Evolutionary conservation across 2,329 filamentous ascomycete species (phyloP).

Genomic region (Diplodia scrobiculata): DNA sequence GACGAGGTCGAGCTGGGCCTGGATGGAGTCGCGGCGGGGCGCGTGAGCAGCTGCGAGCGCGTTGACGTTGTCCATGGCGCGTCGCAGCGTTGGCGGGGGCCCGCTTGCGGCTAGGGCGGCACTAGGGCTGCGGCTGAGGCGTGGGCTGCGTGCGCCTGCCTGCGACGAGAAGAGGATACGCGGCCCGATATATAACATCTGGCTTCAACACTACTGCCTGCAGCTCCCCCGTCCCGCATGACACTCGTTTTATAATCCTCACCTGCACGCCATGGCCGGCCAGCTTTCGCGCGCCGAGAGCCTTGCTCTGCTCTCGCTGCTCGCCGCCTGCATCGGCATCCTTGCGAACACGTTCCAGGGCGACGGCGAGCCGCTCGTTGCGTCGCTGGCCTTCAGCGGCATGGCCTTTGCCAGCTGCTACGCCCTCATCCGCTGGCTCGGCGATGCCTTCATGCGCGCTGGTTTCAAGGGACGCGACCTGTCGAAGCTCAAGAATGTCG

Average conservation of each 20-base stretch:
- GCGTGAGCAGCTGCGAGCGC: slow-evolving; percentile 5
- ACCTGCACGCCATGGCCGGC: slow-evolving; percentile 34
- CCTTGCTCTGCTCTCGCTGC: slow-evolving; percentile 63
- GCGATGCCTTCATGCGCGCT: slow-evolving; percentile 81
- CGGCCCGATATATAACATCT: slow-evolving; percentile 27
- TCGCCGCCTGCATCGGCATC: slow-evolving; percentile 69
- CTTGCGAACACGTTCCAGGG: slow-evolving; percentile 79
- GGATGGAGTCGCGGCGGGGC: slow-evolving; percentile 26
- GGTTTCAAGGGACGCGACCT: slow-evolving; percentile 89
- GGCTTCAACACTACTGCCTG: slow-evolving; percentile 17
- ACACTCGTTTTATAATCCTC: slow-evolving; percentile 12
- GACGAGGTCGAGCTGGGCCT: slow-evolving; percentile 27
- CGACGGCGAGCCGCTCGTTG: slow-evolving; percentile 85
- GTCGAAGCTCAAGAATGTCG: slow-evolving; percentile 71
- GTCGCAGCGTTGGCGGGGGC: background rate
- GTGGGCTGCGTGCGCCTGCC: slow-evolving; percentile 3
- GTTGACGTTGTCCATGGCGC: slow-evolving; percentile 25
- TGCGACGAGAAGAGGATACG: slow-evolving; percentile 6
- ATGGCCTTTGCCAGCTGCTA: slow-evolving; percentile 81
- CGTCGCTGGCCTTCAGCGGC: slow-evolving; percentile 81
- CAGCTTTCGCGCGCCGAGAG: slow-evolving; percentile 57
- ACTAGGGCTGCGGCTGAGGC: background rate
- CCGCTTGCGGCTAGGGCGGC: slow-evolving; percentile 9
- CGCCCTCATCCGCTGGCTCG: slow-evolving; percentile 89
- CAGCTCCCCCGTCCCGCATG: slow-evolving; percentile 17